Evolutionary conservation across 495 filamentous ascomycete genomes (phyloP), one percentile per base, ranked within the genome.

Genomic region (Penicillium coffeae): DNA sequence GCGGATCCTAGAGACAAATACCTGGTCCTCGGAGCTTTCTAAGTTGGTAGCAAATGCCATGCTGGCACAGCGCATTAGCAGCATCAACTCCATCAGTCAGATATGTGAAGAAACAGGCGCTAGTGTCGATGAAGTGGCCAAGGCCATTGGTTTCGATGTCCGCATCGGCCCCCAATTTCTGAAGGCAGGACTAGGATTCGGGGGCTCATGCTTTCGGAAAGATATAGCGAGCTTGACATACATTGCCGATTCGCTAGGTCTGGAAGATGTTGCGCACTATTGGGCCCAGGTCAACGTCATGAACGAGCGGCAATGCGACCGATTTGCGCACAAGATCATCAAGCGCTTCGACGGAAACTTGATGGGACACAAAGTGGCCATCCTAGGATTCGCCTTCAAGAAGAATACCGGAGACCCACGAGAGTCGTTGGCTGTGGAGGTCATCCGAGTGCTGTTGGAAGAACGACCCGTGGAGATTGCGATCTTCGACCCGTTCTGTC

Each of bases 161-260:
- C 74, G 88, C 34, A 86, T 93, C 30, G 88, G 88, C 0, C 65
- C 77, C 3, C 78, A 80, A 53, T 90, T 89, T 70, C 69, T 93
- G n/a, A 84, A 88, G 60, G 83, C 88, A 1, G 83, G 83, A 13
- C 74, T 88, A 22, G 88, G 88, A 0, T 92, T 90, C 54, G 86
- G 87, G n/a, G 87, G 87, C 3, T 87, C 82, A 12, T 90, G 87
- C 66, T 90, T 93, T 64, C 82, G 85, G 59, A 93, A 93, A 62
- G 88, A 93, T 53, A 81, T 91, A 55, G 74, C 88, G 12, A 88
- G 80, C 61, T 68, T 93, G 19, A 79, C 83, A 6, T 91, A 91
- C 59, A 69, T 92, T 10, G 82, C 88, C 3, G 81, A 87, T 45
- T 80, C 80, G 2, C 64, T 90, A 21, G 77, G 83, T 32, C 69